Base-by-base conservation (phyloP, 2,329 filamentous ascomycete species). In the Aspergillus tamarii region DNA sequence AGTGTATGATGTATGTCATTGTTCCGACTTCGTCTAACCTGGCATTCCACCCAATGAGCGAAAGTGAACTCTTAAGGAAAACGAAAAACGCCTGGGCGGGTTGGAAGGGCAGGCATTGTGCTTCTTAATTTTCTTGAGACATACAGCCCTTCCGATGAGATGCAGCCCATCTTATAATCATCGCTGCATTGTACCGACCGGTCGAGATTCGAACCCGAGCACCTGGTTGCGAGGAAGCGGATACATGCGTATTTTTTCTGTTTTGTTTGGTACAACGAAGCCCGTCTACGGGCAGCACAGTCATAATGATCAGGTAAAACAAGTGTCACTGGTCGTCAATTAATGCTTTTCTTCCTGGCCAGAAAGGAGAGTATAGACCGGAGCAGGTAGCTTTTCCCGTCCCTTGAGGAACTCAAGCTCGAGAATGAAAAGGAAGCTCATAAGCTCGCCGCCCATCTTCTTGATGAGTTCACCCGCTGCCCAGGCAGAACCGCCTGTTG, bases 391-490 rank as follows among this genome's bases (percentile, higher is more conserved):
- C 86, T 96, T 95, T 67, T 93, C 90, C 72, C 93, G 89, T 71
- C 95, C 95, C 77, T 96, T 92, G 70, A 99, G 88, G 81, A 95
- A 94, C 72, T 93, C 90, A 68, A 99, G 90, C 81, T 98, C 94
- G 77, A 98, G 91, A 74, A 99, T 92, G 84, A 99, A 99, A 67
- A 97, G 83, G 81, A 92, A 98, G 72, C 93, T 94, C 64, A 97
- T 81, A 54, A 98, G 84, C n/a, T 88, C 84, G 69, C 94, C 95
- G 70, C 93, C 93, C 69, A 96, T 88, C 80, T 96, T 89, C 78
- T 89, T 85, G 72, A 98, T 92, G 64, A 99, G 90, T 66, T 92
- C 87, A 67, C 92, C 93, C 23, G 93, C 94, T 65, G 94, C 95
- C 68, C 88, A 88, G 62, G 95, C 95, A 69, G 93, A 97, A 72